Evolutionary conservation across 768 basidiomycete species (phyloP).

Genomic region (Boletus bicolor): DNA sequence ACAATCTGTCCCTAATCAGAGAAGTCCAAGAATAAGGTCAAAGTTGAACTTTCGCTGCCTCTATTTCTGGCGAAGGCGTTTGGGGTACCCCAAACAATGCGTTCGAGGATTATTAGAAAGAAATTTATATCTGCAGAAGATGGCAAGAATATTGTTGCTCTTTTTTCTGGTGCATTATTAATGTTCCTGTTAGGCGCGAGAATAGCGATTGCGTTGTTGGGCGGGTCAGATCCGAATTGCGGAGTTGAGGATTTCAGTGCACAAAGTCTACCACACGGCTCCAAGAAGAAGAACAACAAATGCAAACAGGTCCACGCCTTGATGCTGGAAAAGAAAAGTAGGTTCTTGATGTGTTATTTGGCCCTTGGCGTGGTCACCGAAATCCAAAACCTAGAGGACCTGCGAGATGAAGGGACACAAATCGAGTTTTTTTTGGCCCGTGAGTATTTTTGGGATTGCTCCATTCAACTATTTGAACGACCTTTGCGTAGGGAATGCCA

Average conservation of each 20-base stretch:
- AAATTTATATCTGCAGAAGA: background rate
- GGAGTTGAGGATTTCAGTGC: background rate
- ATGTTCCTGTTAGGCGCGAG: background rate
- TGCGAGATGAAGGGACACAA: background rate
- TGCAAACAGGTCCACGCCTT: conserved; percentile 10
- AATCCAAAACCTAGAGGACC: background rate
- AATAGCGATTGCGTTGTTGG: background rate
- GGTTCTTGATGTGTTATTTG: background rate
- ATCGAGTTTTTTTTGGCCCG: conserved; percentile 15
- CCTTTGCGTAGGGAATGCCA: background rate
- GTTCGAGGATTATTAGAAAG: background rate
- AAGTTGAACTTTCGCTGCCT: background rate
- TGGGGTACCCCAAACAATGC: background rate
- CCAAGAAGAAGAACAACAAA: background rate
- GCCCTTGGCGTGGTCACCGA: background rate
- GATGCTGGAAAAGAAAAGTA: conserved; percentile 1
- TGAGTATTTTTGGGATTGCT: background rate
- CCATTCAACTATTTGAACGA: background rate
- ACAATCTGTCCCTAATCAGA: background rate
- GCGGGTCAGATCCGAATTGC: too few relatives aligned
- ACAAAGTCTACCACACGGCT: background rate
- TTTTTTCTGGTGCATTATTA: background rate
- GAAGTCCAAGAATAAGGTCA: background rate
- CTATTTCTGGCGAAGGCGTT: background rate
- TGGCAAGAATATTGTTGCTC: background rate